Evolutionary conservation across 371 early-diverging fungal species (phyloP), one percentile per base, ranked within the genome.

Genomic region (Mycotypha africana): DNA sequence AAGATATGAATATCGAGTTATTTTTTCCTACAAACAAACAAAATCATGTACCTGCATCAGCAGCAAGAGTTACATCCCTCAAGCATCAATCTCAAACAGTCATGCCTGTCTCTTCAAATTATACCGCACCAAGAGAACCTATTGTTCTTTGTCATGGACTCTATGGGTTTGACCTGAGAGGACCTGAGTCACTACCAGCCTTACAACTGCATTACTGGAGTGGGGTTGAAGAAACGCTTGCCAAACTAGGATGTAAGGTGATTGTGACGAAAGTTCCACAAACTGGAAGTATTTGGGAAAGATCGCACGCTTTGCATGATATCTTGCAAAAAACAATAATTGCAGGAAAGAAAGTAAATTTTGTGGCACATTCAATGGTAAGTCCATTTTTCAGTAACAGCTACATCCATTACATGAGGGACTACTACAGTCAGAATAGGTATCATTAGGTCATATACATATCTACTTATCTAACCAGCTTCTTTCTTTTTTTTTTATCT

Each of bases 341-440:
- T 49, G 67, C 67, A 2, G 79, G 74, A 2, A 67, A 78, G 42
- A 62, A 78, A 15, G 76, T 92, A 43, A 95, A 95, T 60, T 83
- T 95, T 47, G 58, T 93, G 4, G 92, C 88, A 3, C 91, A 95
- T 56, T 92, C 91, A n/a, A 94, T 92, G 93, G 85, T 82, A 75
- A 38, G 36, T 7, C 28, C 4, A 20, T 21, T 19, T 4, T n/a
- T 2, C 3, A 25, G 14, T 23, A 23, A 4, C 39, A 32, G 32
- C 12, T n/a, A 15, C n/a, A 33, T 33, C 9, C n/a, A 25, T 40
- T 23, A 15, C n/a, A n/a, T n/a, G n/a, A n/a, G n/a, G n/a, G n/a
- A n/a, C n/a, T n/a, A n/a, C n/a, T 24, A 40, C 10, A n/a, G n/a
- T 12, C 4, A 12, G 26, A 9, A 40, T 25, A 30, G 31, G 16